These are phyloP conservation scores for Moesziomyces aphidis DNA, from an alignment of 1,284 basidiomycete genomes.

Conservation along the genomic window DNA sequence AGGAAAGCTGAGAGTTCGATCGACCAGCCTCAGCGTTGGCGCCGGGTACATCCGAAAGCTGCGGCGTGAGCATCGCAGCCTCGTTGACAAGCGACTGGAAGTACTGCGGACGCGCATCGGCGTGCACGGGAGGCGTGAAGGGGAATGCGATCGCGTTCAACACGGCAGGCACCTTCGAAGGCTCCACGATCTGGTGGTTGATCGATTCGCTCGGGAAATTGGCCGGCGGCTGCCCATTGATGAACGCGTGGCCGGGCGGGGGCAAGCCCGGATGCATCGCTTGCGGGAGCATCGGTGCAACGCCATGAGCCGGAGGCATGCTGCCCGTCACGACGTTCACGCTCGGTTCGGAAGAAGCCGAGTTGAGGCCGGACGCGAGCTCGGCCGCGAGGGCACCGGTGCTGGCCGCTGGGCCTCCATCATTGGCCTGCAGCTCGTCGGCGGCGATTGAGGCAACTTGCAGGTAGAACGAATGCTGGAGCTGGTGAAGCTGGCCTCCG, in stretches of 20 bases:
- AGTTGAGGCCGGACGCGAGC: conserved; percentile 7
- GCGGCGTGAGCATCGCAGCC: conserved; percentile 40
- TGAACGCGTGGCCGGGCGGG: conserved; percentile 35
- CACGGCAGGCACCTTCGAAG: conserved; percentile 55
- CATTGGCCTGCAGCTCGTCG: conserved; percentile 31
- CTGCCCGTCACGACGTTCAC: conserved; percentile 1
- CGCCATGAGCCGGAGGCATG: conserved; percentile 6
- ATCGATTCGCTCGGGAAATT: conserved; percentile 51
- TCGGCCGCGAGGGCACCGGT: conserved; percentile 15
- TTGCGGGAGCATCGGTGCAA: conserved; percentile 24
- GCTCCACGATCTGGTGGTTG: conserved; percentile 60
- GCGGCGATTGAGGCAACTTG: conserved; percentile 49
- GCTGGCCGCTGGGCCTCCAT: conserved; percentile 28
- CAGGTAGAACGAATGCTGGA: conserved; percentile 61
- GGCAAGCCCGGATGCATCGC: conserved; percentile 20
- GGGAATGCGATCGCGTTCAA: conserved; percentile 59
- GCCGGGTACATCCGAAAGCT: conserved; percentile 34
- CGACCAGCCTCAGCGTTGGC: conserved; percentile 11
- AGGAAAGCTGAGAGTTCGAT: conserved; percentile 30
- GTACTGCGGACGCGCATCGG: conserved; percentile 46
- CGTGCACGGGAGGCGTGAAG: conserved; percentile 59
- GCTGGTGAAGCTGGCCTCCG: conserved; percentile 58
- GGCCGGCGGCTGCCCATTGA: conserved; percentile 45
- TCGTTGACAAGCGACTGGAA: conserved; percentile 48
- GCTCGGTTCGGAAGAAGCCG: not conserved